Conservation (phyloP, 1,139 yeast genomes). For the Entelexis sorbosivorans region DNA sequence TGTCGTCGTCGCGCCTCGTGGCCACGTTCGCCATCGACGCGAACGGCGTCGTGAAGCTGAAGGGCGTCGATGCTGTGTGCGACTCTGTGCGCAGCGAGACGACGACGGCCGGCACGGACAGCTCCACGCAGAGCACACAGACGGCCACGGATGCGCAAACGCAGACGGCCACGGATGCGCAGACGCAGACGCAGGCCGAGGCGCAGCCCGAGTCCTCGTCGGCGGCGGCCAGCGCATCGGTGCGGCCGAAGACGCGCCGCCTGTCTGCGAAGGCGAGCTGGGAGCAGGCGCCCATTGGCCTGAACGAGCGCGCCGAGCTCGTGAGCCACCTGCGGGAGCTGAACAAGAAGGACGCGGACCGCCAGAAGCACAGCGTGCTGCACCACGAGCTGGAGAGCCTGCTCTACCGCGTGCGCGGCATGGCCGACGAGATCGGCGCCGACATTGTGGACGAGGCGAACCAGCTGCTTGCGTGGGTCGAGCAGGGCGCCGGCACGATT, state of each 20-base stretch:
- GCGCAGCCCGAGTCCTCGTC: neutral
- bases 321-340: constrained; percentile 17
- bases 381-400: constrained; percentile 24
- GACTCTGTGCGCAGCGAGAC: constrained; percentile 11
- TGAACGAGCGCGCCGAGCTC: constrained; percentile 18
- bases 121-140: neutral
- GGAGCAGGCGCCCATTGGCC: constrained; percentile 20
- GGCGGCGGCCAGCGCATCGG: neutral
- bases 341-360: constrained; percentile 22
- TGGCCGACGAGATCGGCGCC: constrained; percentile 16
- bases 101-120: neutral
- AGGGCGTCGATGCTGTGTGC: constrained; percentile 21
- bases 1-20: constrained; percentile 21
- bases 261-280: constrained; percentile 6
- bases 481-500: constrained; percentile 15
- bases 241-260: constrained; percentile 16
- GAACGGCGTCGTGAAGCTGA: constrained; percentile 27
- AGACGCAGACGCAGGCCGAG: neutral
- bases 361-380: constrained; percentile 18
- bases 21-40: constrained; percentile 25
- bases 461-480: constrained; percentile 20
- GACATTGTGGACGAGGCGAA: constrained; percentile 11
- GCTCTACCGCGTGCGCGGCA: constrained; percentile 21
- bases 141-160: neutral
- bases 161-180: neutral